Evolutionary conservation across 495 filamentous ascomycete species (phyloP), one percentile per base, ranked within the genome.

Genomic region (Penicillium arizonense): DNA sequence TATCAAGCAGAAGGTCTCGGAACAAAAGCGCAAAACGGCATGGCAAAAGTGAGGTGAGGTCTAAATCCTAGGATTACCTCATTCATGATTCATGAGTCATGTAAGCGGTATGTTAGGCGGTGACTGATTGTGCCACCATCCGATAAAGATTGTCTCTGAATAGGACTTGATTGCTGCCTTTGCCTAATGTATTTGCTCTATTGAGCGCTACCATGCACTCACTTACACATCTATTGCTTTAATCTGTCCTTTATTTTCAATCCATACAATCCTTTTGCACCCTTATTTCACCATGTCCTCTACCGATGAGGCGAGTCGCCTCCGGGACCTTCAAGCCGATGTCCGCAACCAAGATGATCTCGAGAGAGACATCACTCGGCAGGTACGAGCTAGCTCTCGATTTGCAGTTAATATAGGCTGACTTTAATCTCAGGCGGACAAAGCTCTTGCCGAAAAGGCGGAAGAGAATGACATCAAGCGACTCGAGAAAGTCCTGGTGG

Each of bases 381-480:
- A 82, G 69, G 77, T 78, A 62, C 49, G 42, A 26, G 7, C n/a
- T 9, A 16, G 9, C 3, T 5, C 12, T 55, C 1, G 20, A 8
- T 14, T 47, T 3, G 8, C 13, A 6, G 13, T 30, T 3, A 16
- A 4, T 28, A 9, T 11, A 4, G 26, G 14, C 63, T 64, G 14
- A 67, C 49, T 34, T 3, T 23, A 21, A 38, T 13, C 16, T 28
- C 76, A 96, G 75, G 92, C 93, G 1, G 91, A 90, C 57, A 80
- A 82, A 52, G 73, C 89, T 10, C 77, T 97, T 40, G 82, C 82
- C 24, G 88, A 91, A 56, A 87, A 88, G 61, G 91, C 93, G 21
- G 86, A 97, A 63, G 89, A 94, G 70, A 82, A 87, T 44, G 94
- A 98, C 57, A 80, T 83, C 52, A 94, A 90, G 64, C 83, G 93